Evolutionary conservation across 2,329 filamentous ascomycete species (phyloP), one percentile per base, ranked within the genome.

Genomic region (Verticillium longisporum): DNA sequence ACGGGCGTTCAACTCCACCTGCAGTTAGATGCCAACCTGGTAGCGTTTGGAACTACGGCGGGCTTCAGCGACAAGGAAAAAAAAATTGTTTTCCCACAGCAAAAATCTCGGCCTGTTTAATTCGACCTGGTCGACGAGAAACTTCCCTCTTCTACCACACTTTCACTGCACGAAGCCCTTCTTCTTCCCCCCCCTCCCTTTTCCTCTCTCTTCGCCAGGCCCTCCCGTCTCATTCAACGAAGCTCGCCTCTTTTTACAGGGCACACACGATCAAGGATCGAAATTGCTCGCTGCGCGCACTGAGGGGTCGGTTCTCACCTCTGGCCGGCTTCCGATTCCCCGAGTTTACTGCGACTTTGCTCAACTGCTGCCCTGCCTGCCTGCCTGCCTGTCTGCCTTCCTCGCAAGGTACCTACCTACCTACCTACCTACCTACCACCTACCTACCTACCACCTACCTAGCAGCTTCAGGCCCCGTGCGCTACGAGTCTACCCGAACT

Each of bases 1-100:
- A 34, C 54, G 13, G 26, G 54, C 26, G 54, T 55, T 55, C 26
- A 55, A 55, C 54, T 55, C 54, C 54, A 55, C 54, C 32, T n/a
- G 45, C 45, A 55, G 32, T 32, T 55, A n/a, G 32, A 55, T 55
- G 54, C 54, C 32, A 32, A 55, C 54, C 26, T 34, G 26, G 54
- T 50, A 50, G 45, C 45, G 45, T 50, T 50, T 50, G 45, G 45
- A 50, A 50, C 45, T 50, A 50, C 45, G 45, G 45, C 45, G 45
- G 45, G 45, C 45, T 50, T 50, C 45, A 55, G 60, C 61, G 59
- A 62, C 55, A 61, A 50, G 53, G 36, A 58, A 64, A 65, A 59
- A 65, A 65, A 64, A 61, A 64, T 64, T 57, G 55, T 61, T 62
- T 62, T 62, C 63, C 62, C 62, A 63, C 63, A 65, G 58, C 58